Percentiles rank a stretch among this genome's conserved stretches.
These are phyloP conservation scores for Tilletiopsis washingtonensis DNA, from an alignment of 1,284 basidiomycete genomes.

Conservation along the genomic window DNA sequence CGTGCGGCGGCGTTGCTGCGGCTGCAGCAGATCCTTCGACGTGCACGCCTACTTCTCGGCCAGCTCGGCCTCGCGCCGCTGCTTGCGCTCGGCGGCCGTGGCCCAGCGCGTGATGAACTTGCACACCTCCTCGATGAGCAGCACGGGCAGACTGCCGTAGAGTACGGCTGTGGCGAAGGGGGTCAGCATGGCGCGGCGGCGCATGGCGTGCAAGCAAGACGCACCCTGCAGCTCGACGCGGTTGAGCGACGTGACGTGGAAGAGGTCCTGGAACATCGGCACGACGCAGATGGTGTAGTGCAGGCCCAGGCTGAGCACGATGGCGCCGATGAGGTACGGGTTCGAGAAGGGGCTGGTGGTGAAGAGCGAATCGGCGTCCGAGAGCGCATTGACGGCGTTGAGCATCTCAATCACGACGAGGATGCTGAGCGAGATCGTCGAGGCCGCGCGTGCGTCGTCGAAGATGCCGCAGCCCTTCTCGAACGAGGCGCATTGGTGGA, in stretches of 20 bases:
- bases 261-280: conserved; percentile 49
- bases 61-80: not conserved
- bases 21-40: not conserved
- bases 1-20: too few species aligned
- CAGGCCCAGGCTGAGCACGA: conserved; percentile 77
- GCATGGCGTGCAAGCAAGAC: too few species aligned
- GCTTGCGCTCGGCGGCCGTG: not conserved
- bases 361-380: conserved; percentile 91
- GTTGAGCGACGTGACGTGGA: conserved; percentile 85
- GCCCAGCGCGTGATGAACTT: conserved; percentile 61
- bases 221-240: conserved; percentile 90
- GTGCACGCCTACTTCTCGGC: not conserved
- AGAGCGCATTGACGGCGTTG: conserved; percentile 96
- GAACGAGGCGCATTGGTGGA: conserved; percentile 63
- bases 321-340: conserved; percentile 61
- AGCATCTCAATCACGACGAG: conserved; percentile 96
- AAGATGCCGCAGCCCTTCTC: conserved; percentile 92
- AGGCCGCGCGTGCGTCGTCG: conserved; percentile 68
- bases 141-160: conserved; percentile 75
- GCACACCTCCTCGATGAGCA: conserved; percentile 81
- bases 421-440: conserved; percentile 91
- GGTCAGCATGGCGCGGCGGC: too few species aligned
- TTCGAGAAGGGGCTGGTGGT: conserved; percentile 87
- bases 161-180: conserved; percentile 62
- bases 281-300: conserved; percentile 93